Conservation (phyloP, 75 land plant species). For the Cunninghamia lanceolata region DNA sequence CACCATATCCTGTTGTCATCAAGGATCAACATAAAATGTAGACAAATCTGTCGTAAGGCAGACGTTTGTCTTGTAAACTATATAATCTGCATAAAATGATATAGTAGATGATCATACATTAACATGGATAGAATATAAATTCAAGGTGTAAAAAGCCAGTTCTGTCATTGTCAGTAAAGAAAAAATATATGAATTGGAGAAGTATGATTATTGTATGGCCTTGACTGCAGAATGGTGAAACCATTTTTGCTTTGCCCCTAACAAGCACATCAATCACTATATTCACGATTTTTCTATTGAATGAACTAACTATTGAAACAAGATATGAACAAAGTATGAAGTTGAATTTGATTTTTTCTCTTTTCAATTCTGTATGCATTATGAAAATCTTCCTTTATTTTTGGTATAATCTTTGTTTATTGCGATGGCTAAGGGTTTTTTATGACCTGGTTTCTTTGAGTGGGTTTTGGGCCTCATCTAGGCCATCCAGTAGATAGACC, state of each 20-base stretch:
- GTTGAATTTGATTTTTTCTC: not conserved
- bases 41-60: not conserved
- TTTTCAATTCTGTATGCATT: too few relatives aligned
- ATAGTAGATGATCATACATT: not conserved
- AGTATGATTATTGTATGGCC: not conserved
- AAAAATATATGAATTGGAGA: not conserved
- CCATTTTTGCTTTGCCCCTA: not conserved
- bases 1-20: not conserved
- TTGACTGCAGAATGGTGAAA: not conserved
- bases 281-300: not conserved
- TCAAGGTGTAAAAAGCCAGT: not conserved
- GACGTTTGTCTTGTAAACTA: not conserved
- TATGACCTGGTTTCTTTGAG: too few relatives aligned
- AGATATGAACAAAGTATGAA: not conserved
- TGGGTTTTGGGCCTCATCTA: too few relatives aligned
- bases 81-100: not conserved
- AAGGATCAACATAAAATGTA: not conserved
- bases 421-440: too few relatives aligned
- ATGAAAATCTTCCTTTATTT: too few relatives aligned
- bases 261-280: not conserved
- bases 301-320: not conserved
- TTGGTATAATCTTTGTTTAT: too few relatives aligned
- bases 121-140: not conserved
- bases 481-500: too few relatives aligned
- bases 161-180: not conserved